These are phyloP conservation scores for Melocanna baccifera DNA, from an alignment of 176 grass and related monocot species.

Conservation along the genomic window DNA sequence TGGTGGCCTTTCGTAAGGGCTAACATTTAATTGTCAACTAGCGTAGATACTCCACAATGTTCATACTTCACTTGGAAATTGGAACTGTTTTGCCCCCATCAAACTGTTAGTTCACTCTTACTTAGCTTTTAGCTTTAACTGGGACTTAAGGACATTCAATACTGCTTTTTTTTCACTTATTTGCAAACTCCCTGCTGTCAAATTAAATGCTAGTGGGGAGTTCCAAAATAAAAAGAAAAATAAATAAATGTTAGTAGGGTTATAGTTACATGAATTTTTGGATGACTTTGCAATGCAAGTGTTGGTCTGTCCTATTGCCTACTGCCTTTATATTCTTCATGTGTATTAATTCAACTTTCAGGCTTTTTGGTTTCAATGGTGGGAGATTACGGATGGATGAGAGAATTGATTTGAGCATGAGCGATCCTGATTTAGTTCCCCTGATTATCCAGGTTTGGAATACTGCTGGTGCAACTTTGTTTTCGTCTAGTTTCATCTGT, in stretches of 20 bases:
- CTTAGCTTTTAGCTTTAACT: conserved; percentile 4
- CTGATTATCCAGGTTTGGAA: conserved; percentile 85
- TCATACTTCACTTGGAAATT: conserved; percentile 10
- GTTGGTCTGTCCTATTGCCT: not conserved
- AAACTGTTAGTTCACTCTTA: not conserved
- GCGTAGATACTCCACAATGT: not conserved
- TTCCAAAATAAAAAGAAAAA: not conserved
- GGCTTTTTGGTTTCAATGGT: conserved; percentile 92
- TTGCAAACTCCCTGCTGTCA: not conserved
- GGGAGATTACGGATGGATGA: conserved; percentile 93
- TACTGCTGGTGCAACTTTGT: not conserved
- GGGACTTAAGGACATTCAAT: not conserved
- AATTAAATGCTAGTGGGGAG: not conserved
- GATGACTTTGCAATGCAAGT: not conserved
- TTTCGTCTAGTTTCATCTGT: not conserved
- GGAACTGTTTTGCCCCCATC: not conserved
- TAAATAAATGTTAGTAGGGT: not conserved
- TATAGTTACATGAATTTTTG: not conserved
- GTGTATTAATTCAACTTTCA: conserved; percentile 36
- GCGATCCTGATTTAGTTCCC: conserved; percentile 97
- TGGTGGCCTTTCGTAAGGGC: not conserved
- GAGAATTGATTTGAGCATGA: conserved; percentile 96
- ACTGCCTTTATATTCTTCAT: conserved; percentile 26
- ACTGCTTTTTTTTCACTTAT: not conserved
- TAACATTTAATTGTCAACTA: not conserved